phyloP scores from a whole-genome alignment of 345 rosid species.

The Murraya paniculata region DNA sequence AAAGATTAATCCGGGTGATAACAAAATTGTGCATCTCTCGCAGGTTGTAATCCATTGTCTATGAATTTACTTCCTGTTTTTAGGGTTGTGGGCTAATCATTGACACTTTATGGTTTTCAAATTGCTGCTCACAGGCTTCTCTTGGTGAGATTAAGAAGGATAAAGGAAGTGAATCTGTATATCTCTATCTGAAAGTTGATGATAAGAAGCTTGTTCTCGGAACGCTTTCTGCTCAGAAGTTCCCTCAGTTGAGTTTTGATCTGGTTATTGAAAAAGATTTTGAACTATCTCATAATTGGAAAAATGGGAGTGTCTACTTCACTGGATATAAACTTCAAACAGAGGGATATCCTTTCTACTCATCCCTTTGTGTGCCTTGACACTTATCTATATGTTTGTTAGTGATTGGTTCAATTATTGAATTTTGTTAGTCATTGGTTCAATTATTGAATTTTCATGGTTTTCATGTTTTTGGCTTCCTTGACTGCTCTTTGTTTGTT shows the following conservation, averaged over 20 bases:
- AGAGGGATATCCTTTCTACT: conserved; percentile 48
- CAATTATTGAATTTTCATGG: conserved; percentile 8
- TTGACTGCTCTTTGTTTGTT: conserved; percentile 25
- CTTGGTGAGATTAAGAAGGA: conserved; percentile 59
- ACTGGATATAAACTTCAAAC: conserved; percentile 49
- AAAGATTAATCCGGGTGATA: conserved; percentile 31
- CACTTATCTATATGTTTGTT: background rate
- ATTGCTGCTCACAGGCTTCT: conserved; percentile 40
- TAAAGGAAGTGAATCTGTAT: conserved; percentile 36
- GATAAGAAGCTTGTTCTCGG: conserved; percentile 57
- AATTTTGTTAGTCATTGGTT: background rate
- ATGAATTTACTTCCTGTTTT: background rate
- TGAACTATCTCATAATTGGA: conserved; percentile 67
- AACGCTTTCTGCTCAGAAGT: conserved; percentile 54
- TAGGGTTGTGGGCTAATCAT: background rate
- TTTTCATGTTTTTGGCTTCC: conserved; percentile 18
- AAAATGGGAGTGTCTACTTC: conserved; percentile 65
- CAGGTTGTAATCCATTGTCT: conserved; percentile 36
- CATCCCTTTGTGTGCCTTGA: background rate
- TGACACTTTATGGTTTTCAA: background rate
- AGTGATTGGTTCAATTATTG: conserved; percentile 1
- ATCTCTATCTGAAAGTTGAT: conserved; percentile 33
- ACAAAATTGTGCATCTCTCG: conserved; percentile 52
- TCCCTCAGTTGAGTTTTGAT: conserved; percentile 60
- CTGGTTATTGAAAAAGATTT: conserved; percentile 50